Percentiles rank a stretch among this genome's conserved stretches.
phyloP scores from a whole-genome alignment of 352 stramenopile genomes.

The Phytophthora uliginosa region DNA sequence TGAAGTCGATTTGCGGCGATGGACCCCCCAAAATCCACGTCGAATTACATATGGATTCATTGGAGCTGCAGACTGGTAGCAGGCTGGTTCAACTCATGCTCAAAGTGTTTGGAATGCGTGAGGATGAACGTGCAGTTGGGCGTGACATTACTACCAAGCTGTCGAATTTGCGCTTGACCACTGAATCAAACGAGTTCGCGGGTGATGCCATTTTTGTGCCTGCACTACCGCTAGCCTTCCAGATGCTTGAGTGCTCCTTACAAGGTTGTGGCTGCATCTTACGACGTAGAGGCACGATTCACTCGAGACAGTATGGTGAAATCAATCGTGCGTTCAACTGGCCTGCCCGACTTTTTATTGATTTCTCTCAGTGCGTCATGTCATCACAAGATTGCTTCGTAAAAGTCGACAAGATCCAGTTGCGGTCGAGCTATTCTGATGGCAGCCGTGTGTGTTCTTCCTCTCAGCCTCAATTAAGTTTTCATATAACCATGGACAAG shows the following conservation, averaged over 20 bases:
- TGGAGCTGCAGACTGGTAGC: slow-evolving; percentile 61
- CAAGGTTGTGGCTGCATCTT: slow-evolving; percentile 63
- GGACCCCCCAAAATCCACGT: slow-evolving; percentile 37
- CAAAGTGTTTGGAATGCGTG: slow-evolving; percentile 30
- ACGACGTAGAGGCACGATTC: neutral
- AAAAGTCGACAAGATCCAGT: slow-evolving; percentile 41
- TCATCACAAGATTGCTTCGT: slow-evolving; percentile 46
- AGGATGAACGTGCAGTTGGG: slow-evolving; percentile 1
- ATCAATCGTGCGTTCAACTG: slow-evolving; percentile 2
- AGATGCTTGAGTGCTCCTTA: slow-evolving; percentile 79
- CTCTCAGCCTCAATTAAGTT: slow-evolving; percentile 60
- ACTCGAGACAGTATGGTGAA: neutral
- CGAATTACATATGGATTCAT: slow-evolving; percentile 57
- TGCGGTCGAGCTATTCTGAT: slow-evolving; percentile 68
- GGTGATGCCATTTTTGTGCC: slow-evolving; percentile 74
- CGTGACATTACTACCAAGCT: slow-evolving; percentile 42
- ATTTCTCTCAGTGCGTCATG: slow-evolving; percentile 46
- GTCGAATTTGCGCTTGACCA: slow-evolving; percentile 58
- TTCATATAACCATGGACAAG: slow-evolving; percentile 49
- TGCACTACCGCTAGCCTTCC: slow-evolving; percentile 68
- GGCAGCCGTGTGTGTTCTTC: slow-evolving; percentile 49
- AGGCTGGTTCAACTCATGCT: slow-evolving; percentile 47
- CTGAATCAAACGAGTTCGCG: slow-evolving; percentile 72
- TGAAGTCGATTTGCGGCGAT: neutral
- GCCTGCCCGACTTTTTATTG: slow-evolving; percentile 47